A percentile compares a stretch with the other conserved stretches of the same genome.
phyloP scores from a whole-genome alignment of 345 rosid genomes.

The Erucastrum elatum region DNA sequence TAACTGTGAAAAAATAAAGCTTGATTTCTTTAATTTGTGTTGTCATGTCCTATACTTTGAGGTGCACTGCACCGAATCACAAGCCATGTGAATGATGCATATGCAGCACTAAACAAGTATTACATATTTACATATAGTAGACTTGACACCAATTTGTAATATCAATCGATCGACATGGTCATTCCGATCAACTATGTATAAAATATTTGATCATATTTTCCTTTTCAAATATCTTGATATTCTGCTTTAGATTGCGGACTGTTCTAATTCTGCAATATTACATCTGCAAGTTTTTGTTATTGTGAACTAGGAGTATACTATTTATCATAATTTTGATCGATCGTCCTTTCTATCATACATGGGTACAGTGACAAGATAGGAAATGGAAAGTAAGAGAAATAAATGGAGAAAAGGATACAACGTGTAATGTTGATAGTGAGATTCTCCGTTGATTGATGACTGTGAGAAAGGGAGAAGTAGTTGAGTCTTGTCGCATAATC shows the following conservation, averaged over 20 bases:
- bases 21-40: slow-evolving; percentile 26
- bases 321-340: not conserved
- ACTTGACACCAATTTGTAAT: not conserved
- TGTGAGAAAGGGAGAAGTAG: slow-evolving; percentile 30
- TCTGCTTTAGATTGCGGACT: not conserved
- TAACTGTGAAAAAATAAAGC: slow-evolving; percentile 4
- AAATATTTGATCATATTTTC: not conserved
- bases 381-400: slow-evolving; percentile 11
- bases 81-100: slow-evolving; percentile 25
- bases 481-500: slow-evolving; percentile 41
- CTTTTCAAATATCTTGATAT: not conserved
- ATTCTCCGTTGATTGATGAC: slow-evolving; percentile 37
- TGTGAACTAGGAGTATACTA: not conserved
- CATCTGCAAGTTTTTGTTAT: not conserved
- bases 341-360: slow-evolving; percentile 7
- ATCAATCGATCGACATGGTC: not conserved
- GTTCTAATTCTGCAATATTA: not conserved
- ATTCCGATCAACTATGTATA: slow-evolving; percentile 6
- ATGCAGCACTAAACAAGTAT: not conserved
- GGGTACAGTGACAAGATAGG: slow-evolving; percentile 26
- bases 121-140: no score
- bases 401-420: slow-evolving; percentile 8
- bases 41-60: slow-evolving; percentile 26
- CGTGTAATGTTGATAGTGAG: slow-evolving; percentile 34
- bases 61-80: slow-evolving; percentile 35